Evolutionary conservation across 2,329 filamentous ascomycete genomes (phyloP).

Genomic region (Penicillium sp.): DNA sequence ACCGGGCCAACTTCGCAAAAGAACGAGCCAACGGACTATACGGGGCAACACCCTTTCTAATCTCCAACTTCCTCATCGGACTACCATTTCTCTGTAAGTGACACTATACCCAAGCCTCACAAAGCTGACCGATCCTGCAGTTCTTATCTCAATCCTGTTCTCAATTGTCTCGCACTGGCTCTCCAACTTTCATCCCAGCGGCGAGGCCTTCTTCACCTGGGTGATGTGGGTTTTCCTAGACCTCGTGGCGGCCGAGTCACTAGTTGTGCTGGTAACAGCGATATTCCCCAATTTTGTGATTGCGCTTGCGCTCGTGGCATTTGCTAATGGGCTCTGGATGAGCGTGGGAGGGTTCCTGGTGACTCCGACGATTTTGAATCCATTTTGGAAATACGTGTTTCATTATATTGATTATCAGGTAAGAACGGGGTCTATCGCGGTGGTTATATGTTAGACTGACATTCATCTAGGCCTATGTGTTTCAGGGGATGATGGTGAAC

Average conservation of each 20-base stretch:
- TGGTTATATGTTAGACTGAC: neutral
- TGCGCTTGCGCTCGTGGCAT: constrained; percentile 71
- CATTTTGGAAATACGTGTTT: constrained; percentile 81
- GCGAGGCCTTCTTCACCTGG: constrained; percentile 67
- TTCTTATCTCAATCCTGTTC: constrained; percentile 71
- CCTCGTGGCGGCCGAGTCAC: constrained; percentile 72
- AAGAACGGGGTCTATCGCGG: neutral
- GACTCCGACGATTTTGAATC: constrained; percentile 65
- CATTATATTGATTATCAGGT: constrained; percentile 83
- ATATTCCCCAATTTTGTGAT: constrained; percentile 77
- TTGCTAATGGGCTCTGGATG: constrained; percentile 90
- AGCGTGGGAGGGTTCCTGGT: constrained; percentile 79
- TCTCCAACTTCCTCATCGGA: constrained; percentile 78
- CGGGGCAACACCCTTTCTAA: constrained; percentile 65
- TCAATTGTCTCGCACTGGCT: constrained; percentile 75
- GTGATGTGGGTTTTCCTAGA: constrained; percentile 83
- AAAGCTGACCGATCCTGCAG: constrained; percentile 28
- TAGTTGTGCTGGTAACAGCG: constrained; percentile 70
- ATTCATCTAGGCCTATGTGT: constrained; percentile 61
- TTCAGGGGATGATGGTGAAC: constrained; percentile 90
- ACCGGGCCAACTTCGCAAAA: constrained; percentile 66
- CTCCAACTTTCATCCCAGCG: constrained; percentile 65
- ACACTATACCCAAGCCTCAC: neutral
- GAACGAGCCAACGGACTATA: constrained; percentile 79
- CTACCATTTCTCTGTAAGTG: constrained; percentile 66